These are phyloP conservation scores for Rhynchosporium graminicola DNA, from an alignment of 2,329 filamentous ascomycete species.

Conservation along the genomic window DNA sequence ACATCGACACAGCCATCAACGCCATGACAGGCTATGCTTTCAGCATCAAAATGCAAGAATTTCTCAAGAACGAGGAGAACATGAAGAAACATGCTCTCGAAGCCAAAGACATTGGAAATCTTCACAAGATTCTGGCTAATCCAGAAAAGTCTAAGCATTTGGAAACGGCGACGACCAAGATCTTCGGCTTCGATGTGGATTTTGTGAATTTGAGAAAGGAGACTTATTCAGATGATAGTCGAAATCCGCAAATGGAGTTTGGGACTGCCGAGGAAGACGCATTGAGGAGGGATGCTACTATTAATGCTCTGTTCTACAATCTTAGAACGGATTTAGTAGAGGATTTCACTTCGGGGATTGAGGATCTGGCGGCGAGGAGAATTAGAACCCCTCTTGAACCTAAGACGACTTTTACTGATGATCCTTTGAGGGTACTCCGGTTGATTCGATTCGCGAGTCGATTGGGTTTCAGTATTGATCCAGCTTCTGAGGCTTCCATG, in stretches of 20 bases:
- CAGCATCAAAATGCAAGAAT: conserved; percentile 66
- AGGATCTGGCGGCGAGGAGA: conserved; percentile 70
- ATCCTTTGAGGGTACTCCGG: conserved; percentile 83
- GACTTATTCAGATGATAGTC: conserved; percentile 83
- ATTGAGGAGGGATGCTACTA: conserved; percentile 82
- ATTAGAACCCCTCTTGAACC: conserved; percentile 87
- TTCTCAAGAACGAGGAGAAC: conserved; percentile 62
- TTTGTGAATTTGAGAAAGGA: conserved; percentile 94
- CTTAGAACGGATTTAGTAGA: conserved; percentile 77
- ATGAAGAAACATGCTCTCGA: conserved; percentile 60
- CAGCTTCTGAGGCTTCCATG: conserved; percentile 71
- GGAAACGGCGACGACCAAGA: conserved; percentile 83
- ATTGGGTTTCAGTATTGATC: conserved; percentile 76
- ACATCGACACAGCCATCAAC: conserved; percentile 86
- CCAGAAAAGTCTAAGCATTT: conserved; percentile 96
- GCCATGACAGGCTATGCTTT: conserved; percentile 80
- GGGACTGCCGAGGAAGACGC: conserved; percentile 91
- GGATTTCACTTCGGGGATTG: conserved; percentile 79
- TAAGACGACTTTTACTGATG: conserved; percentile 90
- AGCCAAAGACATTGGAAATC: conserved; percentile 64
- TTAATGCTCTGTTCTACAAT: conserved; percentile 97
- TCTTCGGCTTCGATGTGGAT: conserved; percentile 87
- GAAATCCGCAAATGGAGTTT: conserved; percentile 91
- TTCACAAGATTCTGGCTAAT: conserved; percentile 89
- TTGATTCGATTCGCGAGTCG: conserved; percentile 89